phyloP scores from a whole-genome alignment of 305 asterid species.

The Fraxinus platypoda region DNA sequence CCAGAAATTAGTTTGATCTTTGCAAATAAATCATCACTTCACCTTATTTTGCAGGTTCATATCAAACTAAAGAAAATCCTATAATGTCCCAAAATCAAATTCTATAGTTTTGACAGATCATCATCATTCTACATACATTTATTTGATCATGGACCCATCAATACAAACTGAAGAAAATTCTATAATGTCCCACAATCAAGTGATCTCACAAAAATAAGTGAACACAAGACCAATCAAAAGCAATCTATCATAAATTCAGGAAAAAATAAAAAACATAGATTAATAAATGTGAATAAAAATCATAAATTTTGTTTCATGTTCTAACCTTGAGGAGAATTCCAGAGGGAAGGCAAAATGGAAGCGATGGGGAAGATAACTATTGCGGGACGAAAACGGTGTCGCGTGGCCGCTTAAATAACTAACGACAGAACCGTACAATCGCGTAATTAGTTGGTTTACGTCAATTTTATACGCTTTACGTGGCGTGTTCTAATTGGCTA shows the following conservation, averaged over 20 bases:
- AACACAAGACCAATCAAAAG: slow-evolving; percentile 1
- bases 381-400: background rate
- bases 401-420: slow-evolving; percentile 17
- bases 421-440: background rate
- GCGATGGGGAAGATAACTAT: background rate
- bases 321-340: slow-evolving; percentile 26
- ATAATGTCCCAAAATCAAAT: background rate
- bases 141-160: background rate
- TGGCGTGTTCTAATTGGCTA: slow-evolving; percentile 15
- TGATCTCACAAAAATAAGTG: background rate
- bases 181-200: background rate
- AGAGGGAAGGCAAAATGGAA: background rate
- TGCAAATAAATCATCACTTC: background rate
- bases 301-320: background rate
- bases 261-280: background rate
- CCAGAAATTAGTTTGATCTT: background rate
- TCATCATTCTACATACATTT: background rate
- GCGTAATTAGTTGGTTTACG: background rate
- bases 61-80: background rate
- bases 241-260: background rate
- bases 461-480: background rate
- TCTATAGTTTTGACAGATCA: background rate
- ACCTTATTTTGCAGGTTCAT: background rate
- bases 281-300: background rate
- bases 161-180: background rate